Evolutionary conservation across 73 alveolate genomes (phyloP), one percentile per base, ranked within the genome.

Genomic region (Uronychia binucleata): DNA sequence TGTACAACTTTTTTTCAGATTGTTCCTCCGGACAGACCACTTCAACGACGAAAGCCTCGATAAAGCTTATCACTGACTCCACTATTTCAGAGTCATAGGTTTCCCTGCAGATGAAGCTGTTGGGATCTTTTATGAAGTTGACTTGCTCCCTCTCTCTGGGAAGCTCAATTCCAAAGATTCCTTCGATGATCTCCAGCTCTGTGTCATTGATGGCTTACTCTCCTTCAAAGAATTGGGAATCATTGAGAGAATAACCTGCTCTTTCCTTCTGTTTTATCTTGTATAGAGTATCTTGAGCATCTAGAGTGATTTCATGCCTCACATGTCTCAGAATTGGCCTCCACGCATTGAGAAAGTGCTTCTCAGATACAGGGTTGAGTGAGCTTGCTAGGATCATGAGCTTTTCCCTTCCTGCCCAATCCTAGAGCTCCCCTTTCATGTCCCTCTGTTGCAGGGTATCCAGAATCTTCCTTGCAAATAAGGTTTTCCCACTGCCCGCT

Each of bases 401-500:
- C 58, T 25, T 27, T 34, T 82, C 89, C 33, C 58, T 35, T 34
- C 74, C 27, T 28, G 58, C 78, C 86, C 86, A 78, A 34, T 78
- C 84, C 1, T 26, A 27, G 28, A 26, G 30, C 81, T 67, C 29
- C 32, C 78, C 32, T 75, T 30, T 75, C 28, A 30, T 28, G 27
- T 75, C 84, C 33, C 33, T 57, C 67, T 46, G 19, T 33, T 33
- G 33, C 13, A 74, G 1, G 31, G 60, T 74, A 0, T 82, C 83
- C n/a, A 82, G 33, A 1, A 82, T 28, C 0, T 35, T 27, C 58
- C 89, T 28, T 1, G 78, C 82, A 30, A 82, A 82, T 26, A 82
- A 77, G 13, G 89, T 74, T 46, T 82, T 82, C 31, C 89, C 89
- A 26, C 77, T 30, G 0, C 89, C 89, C 1, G 89, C 34, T 34